Evolutionary conservation across 2,329 filamentous ascomycete genomes (phyloP), one percentile per base, ranked within the genome.

Genomic region (Ophioceras dolichostomum): DNA sequence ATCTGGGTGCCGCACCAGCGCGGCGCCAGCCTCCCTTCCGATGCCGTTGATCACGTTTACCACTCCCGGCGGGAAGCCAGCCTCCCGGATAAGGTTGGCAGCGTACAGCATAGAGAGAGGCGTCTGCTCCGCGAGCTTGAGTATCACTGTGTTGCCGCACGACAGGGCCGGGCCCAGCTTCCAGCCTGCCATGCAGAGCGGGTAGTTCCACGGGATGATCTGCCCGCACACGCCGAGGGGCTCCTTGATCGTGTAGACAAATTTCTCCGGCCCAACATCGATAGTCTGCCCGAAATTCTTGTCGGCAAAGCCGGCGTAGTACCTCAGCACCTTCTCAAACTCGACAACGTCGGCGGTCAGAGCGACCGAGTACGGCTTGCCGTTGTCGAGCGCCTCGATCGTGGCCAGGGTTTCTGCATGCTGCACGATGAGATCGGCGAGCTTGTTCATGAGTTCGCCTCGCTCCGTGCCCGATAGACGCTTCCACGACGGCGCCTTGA

Each of bases 201-300:
- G 83, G 46, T 81, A 85, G 55, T 89, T 89, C 80, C 83, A 89
- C 8, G 83, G 82, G 41, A 85, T 84, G 45, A 88, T 87, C 56
- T 70, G 68, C 10, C 72, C 83, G 46, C 82, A 83, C 0, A 91
- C 83, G 28, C 84, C 84, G 24, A 89, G 61, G 2, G 84, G 83
- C 57, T 89, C 77, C 42, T 78, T 73, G 39, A 85, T 61, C 0
- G 81, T 87, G 53, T 88, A 89, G 3, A 80, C 81, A 43, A 88
- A 70, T 58, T 87, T 88, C 32, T 64, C 59, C 1, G 73, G 69
- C 2, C 72, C 75, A 9, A 79, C 80, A 47, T 82, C 77, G 46
- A 88, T 84, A n/a, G 80, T 79, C 52, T 83, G 74, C 22, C 84
- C 83, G 42, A 79, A 76, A 43, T 83, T 76, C 64, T 89, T 89